Evolutionary conservation across 495 filamentous ascomycete genomes (phyloP), one percentile per base, ranked within the genome.

Genomic region (Penicillium daleae): DNA sequence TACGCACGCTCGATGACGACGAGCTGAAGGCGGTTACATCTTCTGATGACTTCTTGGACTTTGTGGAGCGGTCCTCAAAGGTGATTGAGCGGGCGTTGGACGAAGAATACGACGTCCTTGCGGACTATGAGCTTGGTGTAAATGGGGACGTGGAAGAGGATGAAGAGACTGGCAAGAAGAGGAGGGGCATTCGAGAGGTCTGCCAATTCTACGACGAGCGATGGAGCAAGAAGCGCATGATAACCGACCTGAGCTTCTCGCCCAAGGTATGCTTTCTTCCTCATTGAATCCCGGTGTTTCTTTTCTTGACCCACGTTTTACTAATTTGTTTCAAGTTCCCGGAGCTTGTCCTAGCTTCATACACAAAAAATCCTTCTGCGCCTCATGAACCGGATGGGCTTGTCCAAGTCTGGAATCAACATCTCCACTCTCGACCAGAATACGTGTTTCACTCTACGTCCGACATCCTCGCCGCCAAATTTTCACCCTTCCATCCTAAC

Each of bases 191-290:
- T 61, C 90, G 88, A 70, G 93, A 99, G 74, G 78, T 97, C 37
- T 89, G 87, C 17, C 93, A 97, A 68, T 98, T 98, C 74, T 96
- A 89, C 74, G 92, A 97, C 67, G 93, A 97, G 61, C 81, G 92
- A 71, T 97, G 93, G 93, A 96, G 93, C 72, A 95, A 92, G 78
- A 97, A 96, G 76, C 87, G 96, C 62, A 97, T 97, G 91, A 88
- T 98, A 69, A 96, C 88, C 70, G 90, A 92, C 67, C 82, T 98
- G 50, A 88, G 90, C 76, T 98, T 97, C 71, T 97, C 93, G 27
- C 90, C 92, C 19, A 97, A 96, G 86, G 88, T 89, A 62, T 71
- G 71, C 66, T 17, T 44, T 19, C 10, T 48, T n/a, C 3, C 31
- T 12, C 26, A 15, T 57, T 51, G 6, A 17, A 22, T 4, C 17